phyloP scores from a whole-genome alignment of 805 yeast genomes.

The Myxozyma neglecta region DNA sequence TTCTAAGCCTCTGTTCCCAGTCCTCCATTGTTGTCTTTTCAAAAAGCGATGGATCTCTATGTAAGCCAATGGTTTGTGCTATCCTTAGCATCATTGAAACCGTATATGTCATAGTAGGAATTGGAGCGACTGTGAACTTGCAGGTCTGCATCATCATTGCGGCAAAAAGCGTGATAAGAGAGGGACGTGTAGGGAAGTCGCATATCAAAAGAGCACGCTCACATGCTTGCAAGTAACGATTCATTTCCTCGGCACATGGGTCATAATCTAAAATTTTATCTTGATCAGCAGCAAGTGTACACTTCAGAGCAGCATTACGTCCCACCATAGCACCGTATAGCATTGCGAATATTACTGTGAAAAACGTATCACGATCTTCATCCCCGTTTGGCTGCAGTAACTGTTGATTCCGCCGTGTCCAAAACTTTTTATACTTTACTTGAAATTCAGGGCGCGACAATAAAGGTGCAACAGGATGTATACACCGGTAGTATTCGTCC shows the following conservation, averaged over 20 bases:
- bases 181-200: conserved; percentile 1
- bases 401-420: neutral
- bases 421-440: neutral
- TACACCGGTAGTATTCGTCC: neutral
- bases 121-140: neutral
- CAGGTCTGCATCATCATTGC: neutral
- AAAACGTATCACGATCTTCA: conserved; percentile 1
- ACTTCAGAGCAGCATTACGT: neutral
- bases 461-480: conserved; percentile 2
- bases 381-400: neutral
- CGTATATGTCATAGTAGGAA: neutral
- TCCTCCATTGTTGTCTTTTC: neutral
- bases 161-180: conserved; percentile 1
- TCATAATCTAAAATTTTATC: conserved; percentile 1
- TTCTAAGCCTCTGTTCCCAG: conserved; percentile 2
- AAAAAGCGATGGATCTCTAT: conserved; percentile 4
- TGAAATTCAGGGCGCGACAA: neutral
- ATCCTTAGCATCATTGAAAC: conserved; percentile 11
- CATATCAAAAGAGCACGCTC: neutral
- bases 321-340: conserved; percentile 5
- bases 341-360: conserved; percentile 7
- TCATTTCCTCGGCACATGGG: neutral
- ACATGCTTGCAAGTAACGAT: neutral
- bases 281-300: neutral
- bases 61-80: conserved; percentile 12